A percentile compares a stretch with the other conserved stretches of the same genome.
Evolutionary conservation across 805 yeast genomes (phyloP).

Genomic region (Lachancea waltii): DNA sequence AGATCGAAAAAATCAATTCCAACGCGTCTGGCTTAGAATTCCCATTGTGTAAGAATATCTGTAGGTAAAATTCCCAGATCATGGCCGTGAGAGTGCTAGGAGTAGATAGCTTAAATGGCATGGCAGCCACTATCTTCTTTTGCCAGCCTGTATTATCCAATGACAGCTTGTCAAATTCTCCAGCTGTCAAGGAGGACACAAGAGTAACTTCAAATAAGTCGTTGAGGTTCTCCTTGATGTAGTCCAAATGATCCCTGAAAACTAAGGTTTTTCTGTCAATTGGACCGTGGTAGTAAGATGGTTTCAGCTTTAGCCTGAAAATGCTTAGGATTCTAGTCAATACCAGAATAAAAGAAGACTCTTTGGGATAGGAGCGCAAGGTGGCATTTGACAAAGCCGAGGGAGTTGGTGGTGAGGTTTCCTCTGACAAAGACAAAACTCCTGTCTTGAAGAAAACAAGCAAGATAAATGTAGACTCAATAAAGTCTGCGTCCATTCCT

Average conservation of each 20-base stretch:
- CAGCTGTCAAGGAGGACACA: conserved; percentile 47
- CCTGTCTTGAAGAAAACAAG: conserved; percentile 42
- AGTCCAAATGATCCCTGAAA: conserved; percentile 58
- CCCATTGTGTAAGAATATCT: conserved; percentile 32
- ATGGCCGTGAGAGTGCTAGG: conserved; percentile 56
- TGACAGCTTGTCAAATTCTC: conserved; percentile 50
- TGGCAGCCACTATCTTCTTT: conserved; percentile 40
- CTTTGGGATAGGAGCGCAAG: conserved; percentile 37
- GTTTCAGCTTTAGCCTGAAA: conserved; percentile 43
- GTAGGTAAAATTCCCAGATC: conserved; percentile 33
- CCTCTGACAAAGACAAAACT: conserved; percentile 34
- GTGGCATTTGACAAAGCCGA: conserved; percentile 33
- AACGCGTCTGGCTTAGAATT: conserved; percentile 30
- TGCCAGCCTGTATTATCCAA: conserved; percentile 50
- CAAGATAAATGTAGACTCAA: conserved; percentile 42
- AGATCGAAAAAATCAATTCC: conserved; percentile 24
- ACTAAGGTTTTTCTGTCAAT: conserved; percentile 59
- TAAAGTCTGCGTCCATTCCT: conserved; percentile 27
- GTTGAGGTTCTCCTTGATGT: conserved; percentile 43
- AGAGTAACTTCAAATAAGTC: conserved; percentile 49
- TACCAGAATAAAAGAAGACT: conserved; percentile 34
- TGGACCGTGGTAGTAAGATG: conserved; percentile 59
- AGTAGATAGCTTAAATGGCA: conserved; percentile 54
- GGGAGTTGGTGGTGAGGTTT: conserved; percentile 28
- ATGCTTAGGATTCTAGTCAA: conserved; percentile 45